These are phyloP conservation scores for Fusarium sulawesiense DNA, from an alignment of 2,329 filamentous ascomycete species.

Conservation along the genomic window DNA sequence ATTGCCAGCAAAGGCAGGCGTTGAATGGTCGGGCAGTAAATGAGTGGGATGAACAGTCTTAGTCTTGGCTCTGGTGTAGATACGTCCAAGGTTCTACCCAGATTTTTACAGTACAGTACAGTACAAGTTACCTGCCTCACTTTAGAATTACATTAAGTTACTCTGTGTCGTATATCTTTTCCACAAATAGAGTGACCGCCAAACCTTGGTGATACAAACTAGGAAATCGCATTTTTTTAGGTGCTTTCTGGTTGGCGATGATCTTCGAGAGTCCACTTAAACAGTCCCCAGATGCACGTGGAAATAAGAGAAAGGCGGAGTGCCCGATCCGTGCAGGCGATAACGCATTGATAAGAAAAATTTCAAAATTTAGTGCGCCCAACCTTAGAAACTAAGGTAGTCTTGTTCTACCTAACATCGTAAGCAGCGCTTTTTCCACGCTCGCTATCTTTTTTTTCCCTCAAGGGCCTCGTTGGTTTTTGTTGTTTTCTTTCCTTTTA, in stretches of 20 bases:
- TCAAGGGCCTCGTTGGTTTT: conserved; percentile 46
- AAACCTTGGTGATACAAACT: neutral
- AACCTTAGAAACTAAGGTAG: conserved; percentile 30
- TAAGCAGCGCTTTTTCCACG: conserved; percentile 41
- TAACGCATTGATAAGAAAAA: conserved; percentile 38
- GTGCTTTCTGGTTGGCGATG: neutral
- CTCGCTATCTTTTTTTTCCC: conserved; percentile 27
- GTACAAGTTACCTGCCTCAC: conserved; percentile 14
- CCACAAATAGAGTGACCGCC: neutral
- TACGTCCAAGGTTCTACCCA: conserved; percentile 24
- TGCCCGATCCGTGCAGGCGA: conserved; percentile 25
- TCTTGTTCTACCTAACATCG: conserved; percentile 31
- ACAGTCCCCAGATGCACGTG: conserved; percentile 39
- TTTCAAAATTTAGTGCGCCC: conserved; percentile 33
- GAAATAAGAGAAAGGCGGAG: conserved; percentile 30
- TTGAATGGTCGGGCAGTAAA: conserved; percentile 11
- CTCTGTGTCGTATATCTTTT: neutral
- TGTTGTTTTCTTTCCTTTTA: conserved; percentile 17
- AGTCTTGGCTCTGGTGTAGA: conserved; percentile 15
- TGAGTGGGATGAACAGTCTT: conserved; percentile 7
- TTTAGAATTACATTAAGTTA: neutral
- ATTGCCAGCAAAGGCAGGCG: conserved; percentile 19
- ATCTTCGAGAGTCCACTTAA: conserved; percentile 23
- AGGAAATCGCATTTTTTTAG: neutral
- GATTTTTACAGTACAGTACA: conserved; percentile 1